Evolutionary conservation across 805 yeast genomes (phyloP).

Genomic region (Blastobotrys muscicola): DNA sequence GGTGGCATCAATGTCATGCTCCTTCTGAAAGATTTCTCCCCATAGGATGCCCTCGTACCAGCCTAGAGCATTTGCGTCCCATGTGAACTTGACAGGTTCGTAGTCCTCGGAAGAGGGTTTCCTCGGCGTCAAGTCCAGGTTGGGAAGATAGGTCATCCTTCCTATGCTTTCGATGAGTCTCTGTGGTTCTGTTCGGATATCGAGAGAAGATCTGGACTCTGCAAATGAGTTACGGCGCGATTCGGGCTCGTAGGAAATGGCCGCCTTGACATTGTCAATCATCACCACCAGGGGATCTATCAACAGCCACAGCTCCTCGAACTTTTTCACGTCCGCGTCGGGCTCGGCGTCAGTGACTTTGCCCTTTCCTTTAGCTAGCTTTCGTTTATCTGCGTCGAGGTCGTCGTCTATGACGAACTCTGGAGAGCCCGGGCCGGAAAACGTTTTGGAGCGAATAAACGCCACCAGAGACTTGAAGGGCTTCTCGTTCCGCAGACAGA

Average conservation of each 20-base stretch:
- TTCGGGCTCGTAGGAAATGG: constrained; percentile 4
- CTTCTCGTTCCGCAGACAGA: constrained; percentile 18
- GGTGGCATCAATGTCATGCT: constrained; percentile 8
- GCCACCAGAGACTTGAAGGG: constrained; percentile 10
- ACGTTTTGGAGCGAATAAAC: constrained; percentile 1
- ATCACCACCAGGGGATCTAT: constrained; percentile 9
- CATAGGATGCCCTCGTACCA: constrained; percentile 68
- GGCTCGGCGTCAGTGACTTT: constrained; percentile 2
- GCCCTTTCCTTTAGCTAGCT: neutral
- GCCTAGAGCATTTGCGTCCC: constrained; percentile 58
- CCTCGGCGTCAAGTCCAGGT: constrained; percentile 8
- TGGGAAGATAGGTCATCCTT: constrained; percentile 7
- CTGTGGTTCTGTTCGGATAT: constrained; percentile 12
- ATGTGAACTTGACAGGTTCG: constrained; percentile 43
- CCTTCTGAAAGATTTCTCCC: constrained; percentile 40
- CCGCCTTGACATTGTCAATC: constrained; percentile 6
- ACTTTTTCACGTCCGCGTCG: neutral
- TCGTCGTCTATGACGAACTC: neutral
- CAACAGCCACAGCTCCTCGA: constrained; percentile 7
- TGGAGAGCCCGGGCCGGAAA: neutral
- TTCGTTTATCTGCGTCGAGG: neutral
- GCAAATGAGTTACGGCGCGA: neutral
- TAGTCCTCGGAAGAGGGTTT: constrained; percentile 24
- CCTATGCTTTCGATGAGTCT: constrained; percentile 17
- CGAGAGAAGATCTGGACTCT: neutral